These are phyloP conservation scores for Phaeophleospora eucalypticola DNA, from an alignment of 2,329 filamentous ascomycete genomes.

Conservation along the genomic window DNA sequence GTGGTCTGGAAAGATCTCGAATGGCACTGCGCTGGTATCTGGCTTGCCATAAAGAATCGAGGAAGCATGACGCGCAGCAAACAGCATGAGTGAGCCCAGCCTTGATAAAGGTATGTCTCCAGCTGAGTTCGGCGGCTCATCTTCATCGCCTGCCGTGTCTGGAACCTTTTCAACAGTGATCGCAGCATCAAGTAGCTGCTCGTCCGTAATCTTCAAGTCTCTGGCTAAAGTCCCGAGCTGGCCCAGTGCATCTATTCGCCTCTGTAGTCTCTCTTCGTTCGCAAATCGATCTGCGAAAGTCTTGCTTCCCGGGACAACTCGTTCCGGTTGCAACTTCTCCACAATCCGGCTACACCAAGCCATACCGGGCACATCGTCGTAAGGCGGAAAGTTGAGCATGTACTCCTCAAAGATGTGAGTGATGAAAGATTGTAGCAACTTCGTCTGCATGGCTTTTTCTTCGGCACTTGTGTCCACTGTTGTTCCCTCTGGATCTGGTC, in stretches of 20 bases:
- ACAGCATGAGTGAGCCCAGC: slow-evolving; percentile 52
- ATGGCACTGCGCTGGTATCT: slow-evolving; percentile 22
- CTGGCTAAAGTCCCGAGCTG: slow-evolving; percentile 66
- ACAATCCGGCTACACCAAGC: slow-evolving; percentile 56
- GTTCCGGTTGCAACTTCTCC: slow-evolving; percentile 64
- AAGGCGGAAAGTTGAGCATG: slow-evolving; percentile 49
- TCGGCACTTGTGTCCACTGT: slow-evolving; percentile 40
- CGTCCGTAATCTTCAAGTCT: slow-evolving; percentile 49
- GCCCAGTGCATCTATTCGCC: slow-evolving; percentile 63
- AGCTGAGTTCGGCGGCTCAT: slow-evolving; percentile 50
- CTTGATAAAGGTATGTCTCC: slow-evolving; percentile 55
- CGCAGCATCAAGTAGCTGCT: slow-evolving; percentile 45
- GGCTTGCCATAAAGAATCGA: slow-evolving; percentile 46
- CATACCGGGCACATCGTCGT: slow-evolving; percentile 47
- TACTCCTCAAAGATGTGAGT: slow-evolving; percentile 73
- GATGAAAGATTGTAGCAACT: slow-evolving; percentile 70
- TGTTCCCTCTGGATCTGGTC: slow-evolving; percentile 53
- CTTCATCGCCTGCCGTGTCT: slow-evolving; percentile 44
- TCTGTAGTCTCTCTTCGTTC: slow-evolving; percentile 57
- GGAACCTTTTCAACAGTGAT: slow-evolving; percentile 38
- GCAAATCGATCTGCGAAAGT: slow-evolving; percentile 63
- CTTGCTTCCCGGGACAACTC: slow-evolving; percentile 57
- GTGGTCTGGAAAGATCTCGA: slow-evolving; percentile 53
- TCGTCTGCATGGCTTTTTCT: slow-evolving; percentile 60
- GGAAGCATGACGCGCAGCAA: slow-evolving; percentile 50